Evolutionary conservation across 257 asterid genomes (phyloP).

Genomic region (Lavandula angustifolia): DNA sequence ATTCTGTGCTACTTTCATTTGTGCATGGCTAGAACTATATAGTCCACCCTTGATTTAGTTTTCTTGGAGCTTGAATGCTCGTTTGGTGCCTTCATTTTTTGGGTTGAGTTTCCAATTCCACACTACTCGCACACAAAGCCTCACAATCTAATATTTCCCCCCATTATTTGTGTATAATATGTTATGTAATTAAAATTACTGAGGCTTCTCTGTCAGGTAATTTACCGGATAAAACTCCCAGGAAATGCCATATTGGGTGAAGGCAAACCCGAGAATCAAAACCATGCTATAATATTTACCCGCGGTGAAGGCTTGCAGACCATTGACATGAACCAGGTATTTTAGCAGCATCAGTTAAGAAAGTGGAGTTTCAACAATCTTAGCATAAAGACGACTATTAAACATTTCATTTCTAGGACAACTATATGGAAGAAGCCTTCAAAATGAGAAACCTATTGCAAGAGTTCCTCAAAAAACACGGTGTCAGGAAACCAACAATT

Average conservation of each 20-base stretch:
- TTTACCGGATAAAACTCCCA: conserved; percentile 88
- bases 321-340: conserved; percentile 96
- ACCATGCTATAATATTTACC: conserved; percentile 93
- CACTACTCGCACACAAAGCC: not conserved
- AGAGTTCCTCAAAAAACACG: conserved; percentile 82
- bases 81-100: conserved; percentile 13
- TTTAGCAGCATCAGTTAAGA: conserved; percentile 9
- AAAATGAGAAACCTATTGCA: conserved; percentile 92
- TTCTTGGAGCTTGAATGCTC: conserved; percentile 10
- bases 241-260: conserved; percentile 90
- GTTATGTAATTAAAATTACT: conserved; percentile 17
- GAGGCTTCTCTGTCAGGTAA: conserved; percentile 52
- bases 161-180: not conserved
- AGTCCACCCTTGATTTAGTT: conserved; percentile 5
- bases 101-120: conserved; percentile 1
- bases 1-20: conserved; percentile 4
- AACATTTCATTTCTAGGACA: conserved; percentile 57
- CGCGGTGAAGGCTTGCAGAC: conserved; percentile 99
- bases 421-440: conserved; percentile 96
- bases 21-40: conserved; percentile 16
- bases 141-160: not conserved
- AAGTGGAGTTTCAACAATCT: conserved; percentile 10
- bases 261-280: conserved; percentile 98
- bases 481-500: conserved; percentile 90
- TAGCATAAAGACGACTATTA: conserved; percentile 25